Base-by-base conservation (phyloP, 192 early-diverging fungal species). In the Pilaira anomala region DNA sequence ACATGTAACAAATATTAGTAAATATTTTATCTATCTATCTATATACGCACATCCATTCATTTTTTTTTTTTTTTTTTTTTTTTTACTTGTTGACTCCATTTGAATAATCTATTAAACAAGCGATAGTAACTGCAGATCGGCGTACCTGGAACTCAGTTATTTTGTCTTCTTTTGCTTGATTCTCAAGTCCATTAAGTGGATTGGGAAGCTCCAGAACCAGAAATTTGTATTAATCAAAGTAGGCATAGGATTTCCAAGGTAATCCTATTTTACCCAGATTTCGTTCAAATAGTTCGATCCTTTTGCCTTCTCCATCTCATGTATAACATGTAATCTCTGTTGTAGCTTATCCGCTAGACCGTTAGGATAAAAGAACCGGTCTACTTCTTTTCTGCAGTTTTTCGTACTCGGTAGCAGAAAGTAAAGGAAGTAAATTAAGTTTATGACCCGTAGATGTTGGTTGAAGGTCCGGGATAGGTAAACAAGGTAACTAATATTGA, bases 161-260 rank as follows among this genome's bases (percentile, higher is more conserved):
- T 12, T 62, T 72, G 12, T 85, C 89, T 6, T 71, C 54, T 12
- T 65, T 71, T 16, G 75, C 71, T 1, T 74, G 66, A 16, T 67
- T 33, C 16, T 64, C 62, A 5, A 81, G 49, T 19, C 80, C 76
- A 30, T 68, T 65, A 3, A 75, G 71, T 42, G 79, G 81, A 66
- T 93, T 88, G 28, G 78, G 70, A 54, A 90, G 72, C 51, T 85
- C 87, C 83, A 67, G 21, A 87, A 83, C 79, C 86, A 94, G 92
- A 92, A 98, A 75, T 93, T 96, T 50, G 89, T 87, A 67, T 96
- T 92, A 70, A 96, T 85, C 68, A 94, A 79, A n/a, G 85, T 81
- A 7, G 89, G 84, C 25, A 90, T 92, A 22, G 94, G 78, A 85
- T 90, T 95, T 51, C 88, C 87, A 29, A 93, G 82, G 60, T 93